Conservation (phyloP, 2,329 filamentous ascomycete genomes). For the Verticillium longisporum region DNA sequence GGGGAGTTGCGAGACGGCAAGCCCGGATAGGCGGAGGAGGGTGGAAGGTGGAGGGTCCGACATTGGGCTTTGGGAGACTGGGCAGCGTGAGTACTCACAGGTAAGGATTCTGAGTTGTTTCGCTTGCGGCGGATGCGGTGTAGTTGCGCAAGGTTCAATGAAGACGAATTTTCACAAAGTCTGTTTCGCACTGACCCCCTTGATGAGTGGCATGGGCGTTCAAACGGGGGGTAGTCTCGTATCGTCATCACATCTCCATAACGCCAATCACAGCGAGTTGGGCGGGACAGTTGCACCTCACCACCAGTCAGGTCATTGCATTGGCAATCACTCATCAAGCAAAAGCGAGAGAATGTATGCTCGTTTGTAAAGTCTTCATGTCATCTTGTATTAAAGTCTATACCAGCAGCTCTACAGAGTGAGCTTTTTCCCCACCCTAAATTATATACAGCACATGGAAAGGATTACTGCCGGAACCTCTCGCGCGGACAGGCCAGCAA, state of each 20-base stretch:
- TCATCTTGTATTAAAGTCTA: conserved; percentile 1
- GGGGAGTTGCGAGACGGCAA: conserved; percentile 41
- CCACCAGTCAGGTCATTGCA: background rate
- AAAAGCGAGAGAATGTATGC: too few species aligned
- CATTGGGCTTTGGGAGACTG: conserved; percentile 1
- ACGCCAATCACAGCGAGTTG: too few species aligned
- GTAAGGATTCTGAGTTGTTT: too few species aligned
- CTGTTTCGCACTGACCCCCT: too few species aligned
- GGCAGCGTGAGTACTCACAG: too few species aligned
- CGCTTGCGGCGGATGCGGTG: too few species aligned
- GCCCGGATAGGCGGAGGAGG: conserved; percentile 43
- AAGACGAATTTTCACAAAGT: too few species aligned
- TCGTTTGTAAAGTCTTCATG: background rate
- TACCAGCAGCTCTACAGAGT: background rate
- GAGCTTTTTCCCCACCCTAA: background rate
- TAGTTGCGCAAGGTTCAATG: too few species aligned
- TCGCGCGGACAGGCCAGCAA: background rate
- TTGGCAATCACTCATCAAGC: too few species aligned
- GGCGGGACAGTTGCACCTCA: background rate
- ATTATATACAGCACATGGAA: background rate
- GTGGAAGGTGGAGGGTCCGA: conserved; percentile 29
- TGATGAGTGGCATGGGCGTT: too few species aligned
- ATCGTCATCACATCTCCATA: background rate
- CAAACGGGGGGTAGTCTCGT: too few species aligned
- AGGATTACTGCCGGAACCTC: background rate